These are phyloP conservation scores for Fomitopsis pulvina DNA, from an alignment of 768 basidiomycete species.

Conservation along the genomic window DNA sequence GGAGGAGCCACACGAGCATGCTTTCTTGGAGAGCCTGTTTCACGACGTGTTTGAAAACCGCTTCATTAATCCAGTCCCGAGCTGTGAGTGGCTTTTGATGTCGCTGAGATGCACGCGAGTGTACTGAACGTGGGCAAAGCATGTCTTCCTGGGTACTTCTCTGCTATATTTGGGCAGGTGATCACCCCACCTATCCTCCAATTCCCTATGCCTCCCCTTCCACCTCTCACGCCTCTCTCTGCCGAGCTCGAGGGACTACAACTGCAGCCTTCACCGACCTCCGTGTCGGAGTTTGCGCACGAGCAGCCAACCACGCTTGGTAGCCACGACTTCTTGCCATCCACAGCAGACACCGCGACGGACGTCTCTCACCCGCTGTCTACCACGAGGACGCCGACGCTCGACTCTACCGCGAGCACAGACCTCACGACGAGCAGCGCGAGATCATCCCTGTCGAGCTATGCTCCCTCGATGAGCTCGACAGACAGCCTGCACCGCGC, in stretches of 20 bases:
- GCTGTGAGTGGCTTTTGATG: conserved; percentile 35
- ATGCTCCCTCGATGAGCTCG: not conserved
- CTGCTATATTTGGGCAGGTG: conserved; percentile 64
- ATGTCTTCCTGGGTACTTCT: conserved; percentile 55
- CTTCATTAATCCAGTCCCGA: conserved; percentile 67
- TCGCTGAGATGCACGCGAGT: not conserved
- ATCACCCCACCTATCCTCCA: conserved; percentile 51
- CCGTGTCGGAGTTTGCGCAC: not conserved
- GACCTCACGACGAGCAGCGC: not conserved
- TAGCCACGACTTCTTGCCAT: not conserved
- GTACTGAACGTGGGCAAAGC: not conserved
- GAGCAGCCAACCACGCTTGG: not conserved
- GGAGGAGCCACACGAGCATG: conserved; percentile 54
- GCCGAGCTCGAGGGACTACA: not conserved
- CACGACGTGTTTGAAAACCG: conserved; percentile 62
- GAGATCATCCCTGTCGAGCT: not conserved
- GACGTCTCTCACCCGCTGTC: not conserved
- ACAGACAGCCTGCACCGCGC: not conserved
- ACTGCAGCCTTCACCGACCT: not conserved
- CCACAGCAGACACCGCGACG: not conserved
- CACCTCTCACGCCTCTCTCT: conserved; percentile 48
- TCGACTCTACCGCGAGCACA: not conserved
- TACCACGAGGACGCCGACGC: not conserved
- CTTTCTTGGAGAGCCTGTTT: conserved; percentile 59
- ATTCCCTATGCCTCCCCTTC: conserved; percentile 65